Percentiles rank a stretch among this genome's conserved stretches.
phyloP scores from a whole-genome alignment of 1,284 basidiomycete genomes.

The Sporisorium iseilematis-ciliati region DNA sequence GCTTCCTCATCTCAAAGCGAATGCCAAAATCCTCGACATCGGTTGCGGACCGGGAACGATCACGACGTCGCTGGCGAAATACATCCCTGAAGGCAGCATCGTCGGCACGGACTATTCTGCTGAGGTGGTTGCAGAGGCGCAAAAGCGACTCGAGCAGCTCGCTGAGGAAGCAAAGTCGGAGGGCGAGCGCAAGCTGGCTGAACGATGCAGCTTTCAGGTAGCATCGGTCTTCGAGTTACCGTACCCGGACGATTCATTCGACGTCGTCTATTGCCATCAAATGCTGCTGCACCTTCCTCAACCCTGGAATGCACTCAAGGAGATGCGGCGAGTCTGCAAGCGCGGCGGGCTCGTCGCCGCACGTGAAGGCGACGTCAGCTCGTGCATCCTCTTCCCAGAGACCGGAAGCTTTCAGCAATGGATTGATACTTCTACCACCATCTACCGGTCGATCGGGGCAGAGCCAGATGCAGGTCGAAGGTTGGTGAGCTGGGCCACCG shows the following conservation, averaged over 20 bases:
- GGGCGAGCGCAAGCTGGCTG: neutral
- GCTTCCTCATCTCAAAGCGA: slow-evolving; percentile 23
- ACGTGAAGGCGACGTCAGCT: slow-evolving; percentile 32
- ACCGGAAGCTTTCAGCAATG: slow-evolving; percentile 19
- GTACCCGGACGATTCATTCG: slow-evolving; percentile 27
- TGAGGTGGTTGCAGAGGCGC: slow-evolving; percentile 30
- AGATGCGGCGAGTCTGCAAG: slow-evolving; percentile 47
- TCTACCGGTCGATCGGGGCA: slow-evolving; percentile 31
- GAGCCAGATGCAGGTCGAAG: slow-evolving; percentile 40
- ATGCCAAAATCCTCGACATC: slow-evolving; percentile 31
- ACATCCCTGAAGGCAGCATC: slow-evolving; percentile 31
- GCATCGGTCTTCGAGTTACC: slow-evolving; percentile 40
- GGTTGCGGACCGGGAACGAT: slow-evolving; percentile 49
- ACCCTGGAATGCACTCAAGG: slow-evolving; percentile 23
- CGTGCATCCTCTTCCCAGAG: slow-evolving; percentile 18
- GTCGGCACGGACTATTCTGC: slow-evolving; percentile 33
- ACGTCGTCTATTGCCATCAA: slow-evolving; percentile 43
- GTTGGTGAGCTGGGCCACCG: slow-evolving; percentile 34
- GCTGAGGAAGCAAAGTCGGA: neutral
- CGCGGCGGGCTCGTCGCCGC: slow-evolving; percentile 32
- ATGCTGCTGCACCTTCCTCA: slow-evolving; percentile 41
- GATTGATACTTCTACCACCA: slow-evolving; percentile 11
- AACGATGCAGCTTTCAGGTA: slow-evolving; percentile 20
- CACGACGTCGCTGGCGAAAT: slow-evolving; percentile 28
- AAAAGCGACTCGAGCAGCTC: slow-evolving; percentile 15